These are phyloP conservation scores for Elongisporangium anandrum DNA, from an alignment of 352 stramenopile species.

Conservation along the genomic window DNA sequence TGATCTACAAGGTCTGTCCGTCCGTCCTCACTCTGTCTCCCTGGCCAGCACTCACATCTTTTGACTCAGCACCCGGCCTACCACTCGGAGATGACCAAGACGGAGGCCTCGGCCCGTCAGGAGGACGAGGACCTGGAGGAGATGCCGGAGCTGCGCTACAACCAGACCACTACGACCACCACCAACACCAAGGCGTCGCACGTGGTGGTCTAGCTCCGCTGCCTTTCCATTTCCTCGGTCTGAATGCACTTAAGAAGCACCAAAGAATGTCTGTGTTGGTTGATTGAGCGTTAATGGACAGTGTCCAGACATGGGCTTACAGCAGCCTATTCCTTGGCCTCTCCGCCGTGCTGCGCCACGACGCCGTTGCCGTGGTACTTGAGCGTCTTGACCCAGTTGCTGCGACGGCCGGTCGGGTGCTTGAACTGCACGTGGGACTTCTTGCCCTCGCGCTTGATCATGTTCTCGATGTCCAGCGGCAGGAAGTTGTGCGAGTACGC, in stretches of 20 bases:
- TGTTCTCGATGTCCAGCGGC: slow-evolving; percentile 60
- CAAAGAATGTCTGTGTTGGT: slow-evolving; percentile 18
- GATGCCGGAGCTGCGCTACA: slow-evolving; percentile 80
- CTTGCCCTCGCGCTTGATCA: slow-evolving; percentile 80
- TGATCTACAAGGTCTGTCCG: slow-evolving; percentile 67
- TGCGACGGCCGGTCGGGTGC: slow-evolving; percentile 67
- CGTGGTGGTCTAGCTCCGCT: slow-evolving; percentile 44
- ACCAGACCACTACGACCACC: slow-evolving; percentile 31
- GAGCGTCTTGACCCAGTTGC: slow-evolving; percentile 87
- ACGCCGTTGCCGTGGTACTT: slow-evolving; percentile 84
- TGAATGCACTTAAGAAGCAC: background rate
- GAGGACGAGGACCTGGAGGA: slow-evolving; percentile 61
- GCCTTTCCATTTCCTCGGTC: slow-evolving; percentile 1
- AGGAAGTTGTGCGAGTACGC: slow-evolving; percentile 88
- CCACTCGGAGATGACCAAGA: slow-evolving; percentile 70
- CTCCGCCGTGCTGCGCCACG: slow-evolving; percentile 73
- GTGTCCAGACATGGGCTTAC: slow-evolving; percentile 3
- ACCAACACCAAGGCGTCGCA: slow-evolving; percentile 48
- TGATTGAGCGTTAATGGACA: slow-evolving; percentile 7
- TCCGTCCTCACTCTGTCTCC: slow-evolving; percentile 5
- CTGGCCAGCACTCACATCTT: slow-evolving; percentile 4
- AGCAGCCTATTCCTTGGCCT: slow-evolving; percentile 53
- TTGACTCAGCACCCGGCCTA: slow-evolving; percentile 64
- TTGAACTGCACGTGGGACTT: slow-evolving; percentile 72
- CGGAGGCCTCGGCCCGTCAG: slow-evolving; percentile 33